Base-by-base conservation (phyloP, 164 flowering plant species). In the Aristolochia contorta region DNA sequence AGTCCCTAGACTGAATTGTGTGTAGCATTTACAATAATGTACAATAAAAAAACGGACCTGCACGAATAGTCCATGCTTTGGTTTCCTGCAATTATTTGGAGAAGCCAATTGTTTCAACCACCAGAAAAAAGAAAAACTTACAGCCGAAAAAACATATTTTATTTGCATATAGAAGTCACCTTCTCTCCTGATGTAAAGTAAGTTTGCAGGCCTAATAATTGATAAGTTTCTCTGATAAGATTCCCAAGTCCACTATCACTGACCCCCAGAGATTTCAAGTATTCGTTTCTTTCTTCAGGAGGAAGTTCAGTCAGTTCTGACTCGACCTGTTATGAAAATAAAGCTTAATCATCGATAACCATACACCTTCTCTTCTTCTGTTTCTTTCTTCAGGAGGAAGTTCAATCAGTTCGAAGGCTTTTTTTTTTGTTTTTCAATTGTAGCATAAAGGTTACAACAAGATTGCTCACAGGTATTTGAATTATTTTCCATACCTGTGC, bases 131-230 rank as follows among this genome's bases (percentile, higher is more conserved):
- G 52, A 23, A 50, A 49, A 25, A 22, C n/a, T 48, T 24, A 59
- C 25, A 37, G 30, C 18, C 25, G 23, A 23, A 64, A 16, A 71
- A 37, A 7, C 13, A 21, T 20, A 27, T 16, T 9, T 19, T 23
- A 5, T 54, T 4, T 46, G 18, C 25, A 53, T 6, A 16, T 60
- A 59, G 9, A 30, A 46, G 33, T 70, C 63, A 91, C 99, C 93
- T 91, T 88, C 66, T 91, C 97, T 30, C 99, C 99, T 47, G 95
- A 81, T 51, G 99, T 94, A 65, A 94, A 94, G 77, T 91, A 91
- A 12, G 99, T 94, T 16, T 84, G 89, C 59, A 94, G 60, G 1
- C 97, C 97, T 58, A 91, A 65, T 60, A 91, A 88, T 58, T 59
- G 69, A 76, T 94, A 91, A 62, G 99, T 89, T 70, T 80, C 82